Conservation (phyloP, 2,329 filamentous ascomycete species). For the Coniochaeta ligniaria region DNA sequence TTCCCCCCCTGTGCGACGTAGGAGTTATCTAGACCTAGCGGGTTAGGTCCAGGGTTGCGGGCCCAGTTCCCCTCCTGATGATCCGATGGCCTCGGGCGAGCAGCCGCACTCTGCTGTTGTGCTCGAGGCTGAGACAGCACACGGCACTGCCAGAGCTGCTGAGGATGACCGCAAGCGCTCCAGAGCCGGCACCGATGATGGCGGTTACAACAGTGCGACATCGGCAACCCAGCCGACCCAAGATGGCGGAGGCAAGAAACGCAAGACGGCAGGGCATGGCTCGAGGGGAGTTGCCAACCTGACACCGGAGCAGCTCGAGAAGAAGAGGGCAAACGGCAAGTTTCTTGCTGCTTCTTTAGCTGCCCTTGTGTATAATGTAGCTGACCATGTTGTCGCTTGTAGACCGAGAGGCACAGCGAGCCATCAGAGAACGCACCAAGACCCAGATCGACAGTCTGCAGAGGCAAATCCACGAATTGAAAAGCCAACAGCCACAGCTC, state of each 20-base stretch:
- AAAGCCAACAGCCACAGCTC: slow-evolving; percentile 73
- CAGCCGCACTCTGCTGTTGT: background rate
- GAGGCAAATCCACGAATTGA: slow-evolving; percentile 65
- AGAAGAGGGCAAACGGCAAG: slow-evolving; percentile 54
- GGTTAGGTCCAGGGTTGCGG: background rate
- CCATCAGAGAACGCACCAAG: slow-evolving; percentile 76
- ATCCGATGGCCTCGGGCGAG: background rate
- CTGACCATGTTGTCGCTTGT: slow-evolving; percentile 15
- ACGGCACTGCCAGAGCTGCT: background rate
- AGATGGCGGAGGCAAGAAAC: slow-evolving; percentile 29
- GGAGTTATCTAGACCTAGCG: background rate
- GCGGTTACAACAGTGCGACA: slow-evolving; percentile 1
- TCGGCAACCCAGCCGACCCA: background rate
- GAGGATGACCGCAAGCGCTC: background rate
- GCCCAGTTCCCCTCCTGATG: background rate
- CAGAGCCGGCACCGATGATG: background rate
- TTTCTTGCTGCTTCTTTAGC: slow-evolving; percentile 5
- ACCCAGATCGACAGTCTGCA: slow-evolving; percentile 72
- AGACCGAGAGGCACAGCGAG: slow-evolving; percentile 80
- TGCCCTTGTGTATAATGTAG: background rate
- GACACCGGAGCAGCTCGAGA: slow-evolving; percentile 67
- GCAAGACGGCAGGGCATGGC: slow-evolving; percentile 31
- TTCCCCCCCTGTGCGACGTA: background rate
- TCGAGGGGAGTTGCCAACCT: slow-evolving; percentile 52
- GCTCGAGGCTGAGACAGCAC: background rate